Evolutionary conservation across 2,329 filamentous ascomycete genomes (phyloP).

Genomic region (Apiospora malaysiana): DNA sequence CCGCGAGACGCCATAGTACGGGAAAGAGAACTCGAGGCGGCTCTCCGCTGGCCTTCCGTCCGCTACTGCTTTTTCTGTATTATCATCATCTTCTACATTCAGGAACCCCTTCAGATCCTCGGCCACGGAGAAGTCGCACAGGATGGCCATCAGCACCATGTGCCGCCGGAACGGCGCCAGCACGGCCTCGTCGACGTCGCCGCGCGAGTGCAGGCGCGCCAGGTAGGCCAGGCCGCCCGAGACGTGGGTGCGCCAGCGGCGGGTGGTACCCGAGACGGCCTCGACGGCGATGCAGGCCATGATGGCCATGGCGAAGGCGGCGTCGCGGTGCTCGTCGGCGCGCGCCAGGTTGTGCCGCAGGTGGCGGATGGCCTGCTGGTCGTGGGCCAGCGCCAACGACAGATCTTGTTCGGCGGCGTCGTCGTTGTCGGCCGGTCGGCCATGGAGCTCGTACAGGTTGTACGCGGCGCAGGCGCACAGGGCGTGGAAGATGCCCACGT

Average conservation of each 20-base stretch:
- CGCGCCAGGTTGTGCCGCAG: conserved; percentile 30
- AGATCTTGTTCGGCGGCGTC: conserved; percentile 29
- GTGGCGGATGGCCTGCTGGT: conserved; percentile 33
- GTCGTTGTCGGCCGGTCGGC: conserved; percentile 28
- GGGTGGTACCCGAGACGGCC: conserved; percentile 33
- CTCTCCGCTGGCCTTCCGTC: conserved; percentile 19
- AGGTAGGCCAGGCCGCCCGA: conserved; percentile 33
- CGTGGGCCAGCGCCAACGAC: conserved; percentile 31
- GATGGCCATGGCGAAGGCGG: conserved; percentile 48
- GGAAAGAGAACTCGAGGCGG: conserved; percentile 30
- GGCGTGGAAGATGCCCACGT: conserved; percentile 34
- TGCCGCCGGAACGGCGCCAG: conserved; percentile 31
- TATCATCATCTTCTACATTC: not conserved
- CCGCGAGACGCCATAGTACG: conserved; percentile 32
- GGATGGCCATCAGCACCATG: conserved; percentile 34
- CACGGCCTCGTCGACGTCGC: conserved; percentile 26
- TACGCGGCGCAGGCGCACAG: conserved; percentile 47
- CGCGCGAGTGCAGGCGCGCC: conserved; percentile 26
- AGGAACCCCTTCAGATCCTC: conserved; percentile 30
- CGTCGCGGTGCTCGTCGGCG: conserved; percentile 31
- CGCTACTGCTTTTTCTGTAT: not conserved
- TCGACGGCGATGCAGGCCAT: conserved; percentile 43
- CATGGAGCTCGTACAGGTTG: conserved; percentile 45
- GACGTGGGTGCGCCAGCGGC: conserved; percentile 34
- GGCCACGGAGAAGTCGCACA: conserved; percentile 31